Conservation (phyloP, 768 basidiomycete genomes). For the Mycena capillaripes region DNA sequence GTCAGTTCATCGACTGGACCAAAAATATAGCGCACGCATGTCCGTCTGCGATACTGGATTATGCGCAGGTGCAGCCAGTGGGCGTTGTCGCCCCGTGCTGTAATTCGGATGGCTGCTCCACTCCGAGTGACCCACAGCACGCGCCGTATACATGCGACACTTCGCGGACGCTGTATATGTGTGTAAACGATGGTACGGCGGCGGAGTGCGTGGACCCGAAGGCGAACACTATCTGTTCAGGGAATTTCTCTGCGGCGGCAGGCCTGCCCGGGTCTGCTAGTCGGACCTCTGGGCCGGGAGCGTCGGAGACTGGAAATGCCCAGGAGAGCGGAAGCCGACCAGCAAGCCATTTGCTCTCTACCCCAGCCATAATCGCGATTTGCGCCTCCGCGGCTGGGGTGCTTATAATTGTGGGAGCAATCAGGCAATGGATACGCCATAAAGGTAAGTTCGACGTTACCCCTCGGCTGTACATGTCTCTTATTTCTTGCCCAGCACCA, state of each 20-base stretch:
- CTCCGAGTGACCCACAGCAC: background rate
- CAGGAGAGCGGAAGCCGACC: background rate
- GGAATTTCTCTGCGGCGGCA: background rate
- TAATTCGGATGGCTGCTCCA: background rate
- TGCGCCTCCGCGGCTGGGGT: background rate
- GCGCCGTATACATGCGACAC: background rate
- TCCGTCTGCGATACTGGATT: background rate
- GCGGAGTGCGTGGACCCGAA: background rate
- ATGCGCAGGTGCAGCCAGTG: background rate
- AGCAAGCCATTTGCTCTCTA: background rate
- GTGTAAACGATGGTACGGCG: background rate
- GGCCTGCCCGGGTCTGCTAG: background rate
- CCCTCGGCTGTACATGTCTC: too few species aligned
- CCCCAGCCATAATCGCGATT: background rate
- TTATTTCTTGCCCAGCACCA: too few species aligned
- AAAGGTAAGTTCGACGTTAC: too few species aligned
- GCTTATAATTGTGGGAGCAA: background rate
- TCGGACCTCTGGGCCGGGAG: background rate
- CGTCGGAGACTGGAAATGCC: background rate
- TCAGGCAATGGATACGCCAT: too few species aligned
- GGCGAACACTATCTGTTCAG: background rate
- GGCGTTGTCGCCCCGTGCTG: background rate
- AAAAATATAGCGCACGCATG: background rate
- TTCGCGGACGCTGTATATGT: background rate
- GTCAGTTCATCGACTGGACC: background rate